These are phyloP conservation scores for Fusarium denticulatum DNA, from an alignment of 2,329 filamentous ascomycete species.

Conservation along the genomic window DNA sequence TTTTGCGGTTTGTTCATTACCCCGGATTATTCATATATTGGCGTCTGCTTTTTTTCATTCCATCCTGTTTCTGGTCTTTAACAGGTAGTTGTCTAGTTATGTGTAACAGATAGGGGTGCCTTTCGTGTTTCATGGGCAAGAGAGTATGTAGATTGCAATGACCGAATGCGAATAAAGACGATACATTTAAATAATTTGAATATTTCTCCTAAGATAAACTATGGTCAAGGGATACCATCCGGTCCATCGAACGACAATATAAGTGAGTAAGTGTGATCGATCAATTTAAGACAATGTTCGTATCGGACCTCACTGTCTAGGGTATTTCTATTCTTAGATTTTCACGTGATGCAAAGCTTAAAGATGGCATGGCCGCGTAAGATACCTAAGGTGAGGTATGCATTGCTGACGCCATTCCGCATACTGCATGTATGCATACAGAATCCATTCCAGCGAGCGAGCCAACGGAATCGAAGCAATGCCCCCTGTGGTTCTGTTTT, in stretches of 20 bases:
- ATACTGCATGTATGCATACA: background rate
- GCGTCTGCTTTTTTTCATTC: background rate
- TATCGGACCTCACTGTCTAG: background rate
- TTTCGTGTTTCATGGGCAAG: too few species aligned
- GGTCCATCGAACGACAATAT: background rate
- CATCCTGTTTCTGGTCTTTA: background rate
- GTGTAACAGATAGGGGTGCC: background rate
- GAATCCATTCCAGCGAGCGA: background rate
- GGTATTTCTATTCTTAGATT: constrained; percentile 20
- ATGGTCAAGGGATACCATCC: background rate
- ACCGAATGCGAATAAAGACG: background rate
- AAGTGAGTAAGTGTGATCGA: background rate
- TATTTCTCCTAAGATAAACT: background rate
- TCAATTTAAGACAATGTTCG: background rate
- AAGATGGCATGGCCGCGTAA: constrained; percentile 12
- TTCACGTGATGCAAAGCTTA: constrained; percentile 13
- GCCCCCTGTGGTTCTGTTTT: background rate
- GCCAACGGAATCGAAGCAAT: constrained; percentile 1
- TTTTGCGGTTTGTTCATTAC: background rate
- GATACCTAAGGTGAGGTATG: constrained; percentile 1
- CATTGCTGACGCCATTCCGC: constrained; percentile 23
- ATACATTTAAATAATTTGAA: background rate
- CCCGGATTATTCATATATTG: background rate
- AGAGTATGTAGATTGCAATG: background rate
- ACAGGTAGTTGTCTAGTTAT: background rate